Evolutionary conservation across 2,329 filamentous ascomycete species (phyloP).

Genomic region (Sporothrix humicola): DNA sequence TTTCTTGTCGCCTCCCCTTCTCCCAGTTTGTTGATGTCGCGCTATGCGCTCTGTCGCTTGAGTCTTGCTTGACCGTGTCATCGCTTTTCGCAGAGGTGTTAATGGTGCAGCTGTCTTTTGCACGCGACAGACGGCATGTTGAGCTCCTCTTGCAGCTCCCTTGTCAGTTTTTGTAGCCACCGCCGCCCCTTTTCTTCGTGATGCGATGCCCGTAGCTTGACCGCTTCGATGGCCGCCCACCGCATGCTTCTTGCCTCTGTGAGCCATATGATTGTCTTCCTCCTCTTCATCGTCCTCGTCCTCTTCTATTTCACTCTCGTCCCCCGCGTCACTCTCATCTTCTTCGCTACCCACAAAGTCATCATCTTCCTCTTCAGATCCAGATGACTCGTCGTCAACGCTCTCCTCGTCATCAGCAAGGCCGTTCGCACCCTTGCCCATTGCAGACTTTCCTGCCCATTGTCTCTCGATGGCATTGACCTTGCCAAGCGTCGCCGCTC

Average conservation of each 20-base stretch:
- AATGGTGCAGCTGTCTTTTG: background rate
- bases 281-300: background rate
- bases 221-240: background rate
- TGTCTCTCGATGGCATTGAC: slow-evolving; percentile 28
- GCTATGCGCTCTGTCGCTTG: background rate
- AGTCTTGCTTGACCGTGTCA: background rate
- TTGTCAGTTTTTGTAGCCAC: no score
- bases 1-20: background rate
- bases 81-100: background rate
- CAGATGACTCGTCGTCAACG: background rate
- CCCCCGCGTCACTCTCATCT: background rate
- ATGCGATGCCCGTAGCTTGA: background rate
- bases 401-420: background rate
- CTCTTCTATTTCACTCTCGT: background rate
- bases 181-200: background rate
- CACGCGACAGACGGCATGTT: background rate
- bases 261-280: background rate
- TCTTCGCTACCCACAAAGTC: background rate
- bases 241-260: background rate
- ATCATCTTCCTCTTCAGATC: background rate
- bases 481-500: slow-evolving; percentile 34
- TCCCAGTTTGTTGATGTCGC: background rate
- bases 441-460: slow-evolving; percentile 25
- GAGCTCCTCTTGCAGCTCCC: background rate
- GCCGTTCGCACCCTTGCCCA: no score